phyloP scores from a whole-genome alignment of 2,329 filamentous ascomycete species.

The Alternaria ventricosa region DNA sequence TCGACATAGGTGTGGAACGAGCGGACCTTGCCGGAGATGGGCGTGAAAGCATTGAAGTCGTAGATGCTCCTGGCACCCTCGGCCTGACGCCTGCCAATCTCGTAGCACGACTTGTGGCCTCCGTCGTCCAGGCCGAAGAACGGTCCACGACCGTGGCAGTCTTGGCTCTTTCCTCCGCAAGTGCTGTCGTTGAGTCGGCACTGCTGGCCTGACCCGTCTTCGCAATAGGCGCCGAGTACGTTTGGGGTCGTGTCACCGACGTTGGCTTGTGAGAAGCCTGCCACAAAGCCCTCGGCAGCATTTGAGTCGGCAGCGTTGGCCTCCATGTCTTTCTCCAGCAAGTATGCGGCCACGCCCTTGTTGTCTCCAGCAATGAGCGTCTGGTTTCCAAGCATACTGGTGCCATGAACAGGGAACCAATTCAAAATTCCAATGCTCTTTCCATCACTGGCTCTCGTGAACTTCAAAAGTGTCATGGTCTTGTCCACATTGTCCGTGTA shows the following conservation, averaged over 20 bases:
- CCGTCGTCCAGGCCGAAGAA: slow-evolving; percentile 69
- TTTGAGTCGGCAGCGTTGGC: slow-evolving; percentile 52
- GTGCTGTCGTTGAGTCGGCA: slow-evolving; percentile 85
- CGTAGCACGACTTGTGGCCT: slow-evolving; percentile 73
- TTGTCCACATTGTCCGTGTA: slow-evolving; percentile 77
- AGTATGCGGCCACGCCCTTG: slow-evolving; percentile 87
- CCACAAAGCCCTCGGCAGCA: slow-evolving; percentile 73
- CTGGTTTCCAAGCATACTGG: slow-evolving; percentile 89
- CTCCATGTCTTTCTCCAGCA: slow-evolving; percentile 76
- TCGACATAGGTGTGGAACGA: slow-evolving; percentile 87
- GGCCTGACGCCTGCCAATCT: slow-evolving; percentile 77
- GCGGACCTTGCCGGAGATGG: slow-evolving; percentile 70
- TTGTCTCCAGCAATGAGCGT: slow-evolving; percentile 93
- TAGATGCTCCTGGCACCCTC: slow-evolving; percentile 66
- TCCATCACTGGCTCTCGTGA: slow-evolving; percentile 74
- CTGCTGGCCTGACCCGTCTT: slow-evolving; percentile 73
- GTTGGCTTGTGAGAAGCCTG: slow-evolving; percentile 89
- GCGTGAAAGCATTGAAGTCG: slow-evolving; percentile 56
- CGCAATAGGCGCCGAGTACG: slow-evolving; percentile 84
- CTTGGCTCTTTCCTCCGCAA: slow-evolving; percentile 74
- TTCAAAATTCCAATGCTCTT: slow-evolving; percentile 83
- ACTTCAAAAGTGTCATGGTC: slow-evolving; percentile 78
- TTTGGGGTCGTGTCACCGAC: slow-evolving; percentile 93
- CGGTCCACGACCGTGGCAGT: slow-evolving; percentile 77
- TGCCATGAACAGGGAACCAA: slow-evolving; percentile 93